Evolutionary conservation across 768 basidiomycete species (phyloP).

Genomic region (Trametes cingulata): DNA sequence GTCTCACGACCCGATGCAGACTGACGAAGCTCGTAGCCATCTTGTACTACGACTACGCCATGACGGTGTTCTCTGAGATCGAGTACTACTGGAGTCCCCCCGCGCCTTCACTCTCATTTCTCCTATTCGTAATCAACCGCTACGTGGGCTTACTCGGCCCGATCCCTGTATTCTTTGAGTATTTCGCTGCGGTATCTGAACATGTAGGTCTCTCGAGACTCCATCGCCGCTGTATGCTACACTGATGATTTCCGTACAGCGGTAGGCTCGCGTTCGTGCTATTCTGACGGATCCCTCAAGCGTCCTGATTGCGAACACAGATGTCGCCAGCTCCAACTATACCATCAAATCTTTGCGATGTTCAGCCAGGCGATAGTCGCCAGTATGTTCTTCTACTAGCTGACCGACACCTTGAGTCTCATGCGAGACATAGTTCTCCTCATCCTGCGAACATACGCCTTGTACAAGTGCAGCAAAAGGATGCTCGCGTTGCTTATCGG

Average conservation of each 20-base stretch:
- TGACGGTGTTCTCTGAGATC: conserved; percentile 46
- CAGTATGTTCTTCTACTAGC: neutral
- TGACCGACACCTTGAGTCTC: too few species aligned
- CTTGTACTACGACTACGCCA: conserved; percentile 45
- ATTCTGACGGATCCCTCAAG: too few species aligned
- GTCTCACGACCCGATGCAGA: too few species aligned
- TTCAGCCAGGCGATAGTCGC: conserved; percentile 1
- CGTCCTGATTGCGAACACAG: neutral
- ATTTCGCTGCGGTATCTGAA: conserved; percentile 36
- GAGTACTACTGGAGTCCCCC: conserved; percentile 44
- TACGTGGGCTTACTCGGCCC: conserved; percentile 26
- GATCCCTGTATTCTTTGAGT: conserved; percentile 19
- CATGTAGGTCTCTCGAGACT: conserved; percentile 19
- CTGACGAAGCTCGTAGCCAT: conserved; percentile 19
- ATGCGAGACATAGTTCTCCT: neutral
- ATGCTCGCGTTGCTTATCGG: neutral
- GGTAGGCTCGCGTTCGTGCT: too few species aligned
- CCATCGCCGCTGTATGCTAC: too few species aligned
- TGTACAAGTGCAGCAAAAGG: neutral
- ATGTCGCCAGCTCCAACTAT: conserved; percentile 1
- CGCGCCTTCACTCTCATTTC: conserved; percentile 16
- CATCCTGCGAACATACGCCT: neutral
- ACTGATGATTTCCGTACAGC: too few species aligned
- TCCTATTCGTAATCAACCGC: conserved; percentile 26
- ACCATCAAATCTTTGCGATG: conserved; percentile 8